phyloP scores from a whole-genome alignment of 345 rosid species.

The Eucalyptus cloeziana region DNA sequence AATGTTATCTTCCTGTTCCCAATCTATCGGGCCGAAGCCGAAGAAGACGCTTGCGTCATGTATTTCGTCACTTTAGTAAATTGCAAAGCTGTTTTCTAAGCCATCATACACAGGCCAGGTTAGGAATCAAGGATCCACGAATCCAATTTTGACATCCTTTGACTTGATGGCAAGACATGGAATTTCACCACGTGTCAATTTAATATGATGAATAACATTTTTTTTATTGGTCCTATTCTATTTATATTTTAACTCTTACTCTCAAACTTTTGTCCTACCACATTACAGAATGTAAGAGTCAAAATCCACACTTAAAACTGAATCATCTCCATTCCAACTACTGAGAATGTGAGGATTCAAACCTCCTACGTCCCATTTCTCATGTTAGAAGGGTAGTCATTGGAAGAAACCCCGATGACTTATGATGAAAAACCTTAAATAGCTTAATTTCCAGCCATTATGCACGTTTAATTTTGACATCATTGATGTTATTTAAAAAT shows the following conservation, averaged over 20 bases:
- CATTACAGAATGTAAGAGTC: fast-evolving
- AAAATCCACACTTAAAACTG: fast-evolving
- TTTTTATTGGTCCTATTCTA: fast-evolving
- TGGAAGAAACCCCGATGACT: too few species aligned
- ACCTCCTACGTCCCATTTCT: too few species aligned
- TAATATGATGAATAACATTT: too few species aligned
- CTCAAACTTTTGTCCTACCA: too few species aligned
- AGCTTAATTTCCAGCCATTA: too few species aligned
- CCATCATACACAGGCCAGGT: not conserved
- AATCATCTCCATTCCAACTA: fast-evolving
- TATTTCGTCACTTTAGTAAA: not conserved
- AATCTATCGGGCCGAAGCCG: not conserved
- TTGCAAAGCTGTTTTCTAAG: not conserved
- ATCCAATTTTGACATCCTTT: not conserved
- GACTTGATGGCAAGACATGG: not conserved
- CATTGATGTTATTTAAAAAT: too few species aligned
- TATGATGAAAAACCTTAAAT: too few species aligned
- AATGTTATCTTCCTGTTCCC: not conserved
- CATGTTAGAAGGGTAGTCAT: too few species aligned
- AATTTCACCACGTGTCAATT: not conserved
- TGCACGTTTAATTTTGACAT: too few species aligned
- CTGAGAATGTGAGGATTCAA: too few species aligned
- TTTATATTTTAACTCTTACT: fast-evolving
- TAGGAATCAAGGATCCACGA: not conserved
- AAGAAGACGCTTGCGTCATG: not conserved